A percentile compares a stretch with the other conserved stretches of the same genome.
These are phyloP conservation scores for Debaryomyces subglobosus DNA, from an alignment of 1,139 yeast species.

Conservation along the genomic window DNA sequence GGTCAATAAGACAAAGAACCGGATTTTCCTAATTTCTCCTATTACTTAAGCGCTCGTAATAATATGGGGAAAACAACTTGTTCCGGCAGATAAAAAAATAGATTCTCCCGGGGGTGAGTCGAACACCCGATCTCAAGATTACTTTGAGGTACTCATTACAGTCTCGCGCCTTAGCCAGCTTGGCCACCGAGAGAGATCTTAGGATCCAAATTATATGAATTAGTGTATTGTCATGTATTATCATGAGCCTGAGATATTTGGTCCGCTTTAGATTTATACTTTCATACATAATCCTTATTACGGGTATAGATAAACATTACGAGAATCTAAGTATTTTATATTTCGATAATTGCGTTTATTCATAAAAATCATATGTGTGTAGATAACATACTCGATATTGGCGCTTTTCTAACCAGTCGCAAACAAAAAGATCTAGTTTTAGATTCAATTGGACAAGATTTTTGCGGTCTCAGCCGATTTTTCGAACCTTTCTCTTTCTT, in stretches of 20 bases:
- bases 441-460: conserved; percentile 23
- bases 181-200: conserved; percentile 66
- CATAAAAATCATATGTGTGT: not conserved
- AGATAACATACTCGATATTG: not conserved
- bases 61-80: not conserved
- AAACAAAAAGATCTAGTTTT: not conserved
- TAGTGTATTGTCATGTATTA: not conserved
- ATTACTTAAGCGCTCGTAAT: not conserved
- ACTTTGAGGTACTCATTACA: conserved; percentile 58
- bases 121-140: conserved; percentile 85
- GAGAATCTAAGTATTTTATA: too few species aligned
- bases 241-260: too few species aligned
- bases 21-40: not conserved
- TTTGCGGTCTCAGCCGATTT: conserved; percentile 28
- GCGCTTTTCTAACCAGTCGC: not conserved
- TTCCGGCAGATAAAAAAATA: conserved; percentile 37
- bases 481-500: conserved; percentile 45
- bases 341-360: not conserved
- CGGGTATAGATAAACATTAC: too few species aligned
- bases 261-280: too few species aligned
- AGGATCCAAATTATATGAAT: not conserved
- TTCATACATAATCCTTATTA: too few species aligned
- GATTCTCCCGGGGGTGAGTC: conserved; percentile 81
- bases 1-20: not conserved
- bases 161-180: conserved; percentile 85